phyloP scores from a whole-genome alignment of 1,284 basidiomycete genomes.

The Tilletia caries region DNA sequence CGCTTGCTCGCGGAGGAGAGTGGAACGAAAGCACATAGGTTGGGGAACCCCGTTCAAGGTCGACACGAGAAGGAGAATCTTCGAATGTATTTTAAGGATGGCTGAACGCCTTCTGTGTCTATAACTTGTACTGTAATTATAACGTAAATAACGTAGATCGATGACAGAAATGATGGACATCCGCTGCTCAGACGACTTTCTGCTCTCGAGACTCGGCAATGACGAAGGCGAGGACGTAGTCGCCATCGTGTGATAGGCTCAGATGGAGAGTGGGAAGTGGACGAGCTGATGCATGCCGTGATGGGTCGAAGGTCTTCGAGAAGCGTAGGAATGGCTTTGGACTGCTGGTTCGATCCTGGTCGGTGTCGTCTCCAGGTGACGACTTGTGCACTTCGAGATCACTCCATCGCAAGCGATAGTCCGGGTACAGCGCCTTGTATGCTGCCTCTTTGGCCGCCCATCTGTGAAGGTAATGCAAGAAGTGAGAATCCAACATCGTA shows the following conservation, averaged over 20 bases:
- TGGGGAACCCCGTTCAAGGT: no score
- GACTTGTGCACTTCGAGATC: slow-evolving; percentile 58
- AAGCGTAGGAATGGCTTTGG: not conserved
- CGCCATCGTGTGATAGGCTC: slow-evolving; percentile 79
- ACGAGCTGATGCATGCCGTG: no score
- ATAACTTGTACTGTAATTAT: no score
- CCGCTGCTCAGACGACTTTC: not conserved
- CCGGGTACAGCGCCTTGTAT: slow-evolving; percentile 78
- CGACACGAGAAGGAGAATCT: slow-evolving; percentile 1
- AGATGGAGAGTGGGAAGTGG: slow-evolving; percentile 58
- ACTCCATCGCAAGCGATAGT: slow-evolving; percentile 69
- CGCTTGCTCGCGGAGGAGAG: slow-evolving; percentile 78
- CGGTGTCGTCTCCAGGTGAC: not conserved
- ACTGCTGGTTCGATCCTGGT: not conserved
- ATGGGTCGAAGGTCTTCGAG: no score
- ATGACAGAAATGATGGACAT: not conserved
- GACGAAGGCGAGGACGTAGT: slow-evolving; percentile 73
- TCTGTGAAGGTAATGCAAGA: slow-evolving; percentile 27
- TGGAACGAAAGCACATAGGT: not conserved
- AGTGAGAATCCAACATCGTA: slow-evolving; percentile 20
- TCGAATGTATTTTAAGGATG: no score
- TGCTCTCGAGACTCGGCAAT: slow-evolving; percentile 59
- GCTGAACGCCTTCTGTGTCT: no score
- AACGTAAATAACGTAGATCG: not conserved
- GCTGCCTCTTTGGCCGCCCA: slow-evolving; percentile 74